Evolutionary conservation across 768 basidiomycete genomes (phyloP), one percentile per base, ranked within the genome.

Genomic region (Mycena belliarum): DNA sequence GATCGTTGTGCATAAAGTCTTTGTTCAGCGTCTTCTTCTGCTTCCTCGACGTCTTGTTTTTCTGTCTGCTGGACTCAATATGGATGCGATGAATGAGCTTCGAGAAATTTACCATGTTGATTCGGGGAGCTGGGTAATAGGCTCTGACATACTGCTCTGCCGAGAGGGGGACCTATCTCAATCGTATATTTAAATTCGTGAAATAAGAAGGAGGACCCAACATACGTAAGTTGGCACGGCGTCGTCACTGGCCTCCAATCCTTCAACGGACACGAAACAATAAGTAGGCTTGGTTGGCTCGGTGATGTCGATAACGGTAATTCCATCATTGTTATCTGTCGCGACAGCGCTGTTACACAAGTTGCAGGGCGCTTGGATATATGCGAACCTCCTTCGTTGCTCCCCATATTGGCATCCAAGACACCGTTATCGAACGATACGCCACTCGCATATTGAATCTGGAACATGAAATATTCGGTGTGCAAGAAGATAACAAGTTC

Each of bases 241-340:
- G 2, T 2, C 37, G 4, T 0, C 49, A 48, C 18, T 3, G 10
- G 21, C 8, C 8, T 55, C 63, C 1, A 64, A 29, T 16, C 48
- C 55, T 24, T 3, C n/a, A 2, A 46, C 3, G 21, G 44, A 52
- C 29, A 63, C 60, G 41, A 66, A 68, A 57, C 70, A 70, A 47
- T 70, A 72, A 9, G 64, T 28, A 5, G 68, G 69, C 20, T 62
- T 26, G 12, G 49, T 38, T 1, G 68, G 64, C 28, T 66, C 63
- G 15, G 66, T 70, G 33, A 72, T 55, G 47, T 72, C 71, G 20
- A 72, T 59, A n/a, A 72, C 54, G 5, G 71, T 64, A 38, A 71
- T 68, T 11, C 71, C 70, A 20, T 71, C 69, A 51, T 73, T 65
- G 55, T 72, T 72, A 48, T 69, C 72, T 73, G 41, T 29, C 29